Evolutionary conservation across 1,139 yeast species (phyloP), one percentile per base, ranked within the genome.

Genomic region (Magnusiomyces sp.): DNA sequence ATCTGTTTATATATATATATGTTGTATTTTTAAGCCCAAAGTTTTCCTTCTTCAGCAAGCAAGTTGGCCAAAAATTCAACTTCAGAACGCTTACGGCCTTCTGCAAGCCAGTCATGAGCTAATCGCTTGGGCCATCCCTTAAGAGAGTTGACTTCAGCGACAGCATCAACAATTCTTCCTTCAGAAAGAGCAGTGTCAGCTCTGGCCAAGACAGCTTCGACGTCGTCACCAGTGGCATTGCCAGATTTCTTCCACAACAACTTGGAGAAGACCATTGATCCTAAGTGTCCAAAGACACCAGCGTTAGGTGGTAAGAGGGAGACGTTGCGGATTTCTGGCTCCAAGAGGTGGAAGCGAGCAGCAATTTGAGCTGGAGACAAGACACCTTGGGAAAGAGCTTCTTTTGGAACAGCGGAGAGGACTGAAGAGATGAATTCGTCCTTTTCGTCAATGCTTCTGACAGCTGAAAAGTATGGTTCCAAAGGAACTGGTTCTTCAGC

Each of bases 101-200:
- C 94, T 42, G 72, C 70, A 40, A 94, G 79, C 97, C 97, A 92
- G 66, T 88, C 97, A 58, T 81, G 80, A 40, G 97, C 95, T 59
- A 92, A 75, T 62, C 78, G 79, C 74, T 95, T 83, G 42, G 95
- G 79, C 96, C 96, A 88, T 39, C 98, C 98, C 69, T 86, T 85
- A 67, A 94, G 77, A 58, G 80, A 77, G 55, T 95, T 83, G 50
- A 85, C 94, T 68, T 90, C 97, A 63, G 89, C 95, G 36, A 92
- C 95, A 5, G 98, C 98, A 55, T 79, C 77, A 63, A 84, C 89
- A 59, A 92, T 76, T 55, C 86, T 80, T 50, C 94, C 90, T 61
- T 85, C 80, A 46, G 79, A 74, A 63, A 92, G 75, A 57, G 86
- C 80, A 49, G 81, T 75, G 60, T 85, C 83, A 33, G 95, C 94